Evolutionary conservation across 352 stramenopile genomes (phyloP), one percentile per base, ranked within the genome.

Genomic region (Phytophthora nicotianae): DNA sequence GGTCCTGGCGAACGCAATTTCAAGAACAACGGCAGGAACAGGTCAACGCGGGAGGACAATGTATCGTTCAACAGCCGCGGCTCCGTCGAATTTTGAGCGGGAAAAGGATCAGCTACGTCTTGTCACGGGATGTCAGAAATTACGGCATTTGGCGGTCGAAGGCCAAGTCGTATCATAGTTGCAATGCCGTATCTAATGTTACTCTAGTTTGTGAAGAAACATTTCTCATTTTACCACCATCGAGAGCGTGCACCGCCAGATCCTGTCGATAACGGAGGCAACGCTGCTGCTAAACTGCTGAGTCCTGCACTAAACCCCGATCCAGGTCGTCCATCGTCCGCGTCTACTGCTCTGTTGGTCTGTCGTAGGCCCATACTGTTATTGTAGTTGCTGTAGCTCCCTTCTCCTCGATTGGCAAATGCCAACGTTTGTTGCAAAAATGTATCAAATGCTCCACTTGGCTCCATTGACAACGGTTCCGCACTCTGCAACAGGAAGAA

Each of bases 361-460:
- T 86, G 79, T 32, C 81, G 73, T 11, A 86, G 62, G 2, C 81
- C 79, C 26, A 77, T 68, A 38, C 29, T 71, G 21, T 19, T 63
- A 14, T 29, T 65, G n/a, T 63, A 62, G 53, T 23, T 48, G 59
- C 17, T 63, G 35, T 47, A 59, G 43, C 24, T 62, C 33, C 23
- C 60, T 49, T 58, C 51, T 26, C 55, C 57, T 65, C 50, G 70
- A 59, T 86, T 88, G 3, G 79, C 76, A 48, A 90, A 90, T 16
- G 75, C 58, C 11, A 90, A 40, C 2, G 84, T 77, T 27, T 81
- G 82, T 40, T 90, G 80, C 23, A 93, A 65, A 37, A 93, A 93
- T 13, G 66, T 60, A 66, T 79, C 72, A 41, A 91, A 88, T 5
- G 63, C 59, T 14, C 65, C 73, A 64, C 56, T 64, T 26, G 68